Evolutionary conservation across 2,329 filamentous ascomycete genomes (phyloP), one percentile per base, ranked within the genome.

Genomic region (Exophiala alcalophila): DNA sequence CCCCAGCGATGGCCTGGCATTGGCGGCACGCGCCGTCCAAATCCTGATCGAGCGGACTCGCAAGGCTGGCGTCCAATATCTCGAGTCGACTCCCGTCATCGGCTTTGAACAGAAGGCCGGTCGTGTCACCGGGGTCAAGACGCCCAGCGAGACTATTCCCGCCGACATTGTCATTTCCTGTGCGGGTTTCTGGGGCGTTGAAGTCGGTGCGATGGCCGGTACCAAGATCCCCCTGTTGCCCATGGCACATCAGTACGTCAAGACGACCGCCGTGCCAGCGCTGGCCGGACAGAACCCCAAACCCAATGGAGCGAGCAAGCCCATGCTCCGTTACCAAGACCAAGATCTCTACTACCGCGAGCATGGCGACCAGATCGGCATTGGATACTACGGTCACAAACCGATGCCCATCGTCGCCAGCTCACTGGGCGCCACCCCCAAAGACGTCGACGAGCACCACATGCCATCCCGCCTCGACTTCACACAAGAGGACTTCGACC

Each of bases 171-270:
- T 82, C 36, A 61, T 83, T 25, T 81, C 77, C 2, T 83, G 79
- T 48, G 79, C 77, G 5, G 79, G 79, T 0, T 80, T 83, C 59
- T 83, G 79, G 79, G 79, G 79, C 8, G 79, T 81, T 5, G 78
- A 83, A 56, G 65, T 83, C 5, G 79, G 79, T 15, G 74, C 72
- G 4, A 79, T 83, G 78, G 69, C 76, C 28, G 78, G 71, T 4
- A 54, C 81, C 9, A 63, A 71, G 2, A 70, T 83, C 15, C 79
- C 79, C 5, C 61, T 83, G 4, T 67, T 80, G 0, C 79, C 79
- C 3, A 68, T 83, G 44, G 79, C 71, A 0, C 79, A 83, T 40
- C 79, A 83, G 50, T 83, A 83, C 50, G 79, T 67, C 35, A 82
- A 81, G 61, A 82, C 79, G 0, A 78, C 73, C 0, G 47, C 74